Conservation (phyloP, 2,329 filamentous ascomycete genomes). For the Zarea fungicola region DNA sequence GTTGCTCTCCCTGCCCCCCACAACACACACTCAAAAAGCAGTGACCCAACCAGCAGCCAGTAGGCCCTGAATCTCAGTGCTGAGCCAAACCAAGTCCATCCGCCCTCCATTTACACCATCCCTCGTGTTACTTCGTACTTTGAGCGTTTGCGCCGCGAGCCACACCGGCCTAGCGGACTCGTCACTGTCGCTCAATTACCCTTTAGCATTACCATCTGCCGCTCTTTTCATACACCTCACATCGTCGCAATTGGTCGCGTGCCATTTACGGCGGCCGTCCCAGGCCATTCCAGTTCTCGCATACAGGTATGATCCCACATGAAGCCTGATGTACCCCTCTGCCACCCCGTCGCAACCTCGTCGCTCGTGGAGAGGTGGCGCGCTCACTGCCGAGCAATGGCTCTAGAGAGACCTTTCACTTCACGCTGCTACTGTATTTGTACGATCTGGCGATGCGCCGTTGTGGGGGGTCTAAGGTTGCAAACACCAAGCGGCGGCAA, state of each 20-base stretch:
- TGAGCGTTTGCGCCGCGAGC: slow-evolving; percentile 4
- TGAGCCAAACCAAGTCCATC: not conserved
- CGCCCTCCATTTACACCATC: slow-evolving; percentile 6
- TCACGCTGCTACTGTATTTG: not conserved
- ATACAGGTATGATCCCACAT: slow-evolving; percentile 6
- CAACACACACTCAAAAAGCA: too few species aligned
- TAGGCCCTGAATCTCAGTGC: too few species aligned
- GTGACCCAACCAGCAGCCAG: not conserved
- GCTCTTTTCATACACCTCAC: not conserved
- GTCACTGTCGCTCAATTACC: not conserved
- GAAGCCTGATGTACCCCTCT: not conserved
- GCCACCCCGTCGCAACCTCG: not conserved
- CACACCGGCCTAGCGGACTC: not conserved
- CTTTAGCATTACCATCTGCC: not conserved
- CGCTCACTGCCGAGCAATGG: too few species aligned
- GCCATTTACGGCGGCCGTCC: not conserved
- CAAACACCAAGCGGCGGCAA: not conserved
- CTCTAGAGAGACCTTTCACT: too few species aligned
- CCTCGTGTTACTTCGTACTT: slow-evolving; percentile 5
- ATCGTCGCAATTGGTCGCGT: not conserved
- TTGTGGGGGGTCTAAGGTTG: not conserved
- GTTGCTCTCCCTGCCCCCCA: too few species aligned
- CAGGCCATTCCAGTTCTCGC: not conserved
- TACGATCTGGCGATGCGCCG: not conserved
- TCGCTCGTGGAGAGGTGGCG: too few species aligned